Evolutionary conservation across 2,329 filamentous ascomycete species (phyloP).

Genomic region (Claviceps citrina): DNA sequence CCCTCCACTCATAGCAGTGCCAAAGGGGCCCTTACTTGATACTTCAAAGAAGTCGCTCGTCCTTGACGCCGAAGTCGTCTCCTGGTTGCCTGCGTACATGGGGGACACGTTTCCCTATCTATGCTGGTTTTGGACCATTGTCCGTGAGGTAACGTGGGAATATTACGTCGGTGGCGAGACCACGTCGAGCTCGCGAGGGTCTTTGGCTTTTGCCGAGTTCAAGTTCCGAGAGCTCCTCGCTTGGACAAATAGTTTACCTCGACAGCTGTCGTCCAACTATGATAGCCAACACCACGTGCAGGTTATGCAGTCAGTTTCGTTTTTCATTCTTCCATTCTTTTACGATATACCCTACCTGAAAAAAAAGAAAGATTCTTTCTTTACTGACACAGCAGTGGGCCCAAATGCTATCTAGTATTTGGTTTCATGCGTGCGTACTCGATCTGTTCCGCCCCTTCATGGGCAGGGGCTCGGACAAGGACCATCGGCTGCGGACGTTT

Average conservation of each 20-base stretch:
- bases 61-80: background rate
- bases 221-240: slow-evolving; percentile 19
- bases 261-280: slow-evolving; percentile 9
- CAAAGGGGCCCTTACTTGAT: background rate
- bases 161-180: slow-evolving; percentile 12
- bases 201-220: slow-evolving; percentile 14
- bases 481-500: slow-evolving; percentile 13
- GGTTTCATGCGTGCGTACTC: slow-evolving; percentile 10
- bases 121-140: slow-evolving; percentile 19
- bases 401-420: slow-evolving; percentile 8
- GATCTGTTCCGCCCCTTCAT: slow-evolving; percentile 15
- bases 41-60: background rate
- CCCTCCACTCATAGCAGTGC: slow-evolving; percentile 8
- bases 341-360: no score
- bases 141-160: slow-evolving; percentile 13
- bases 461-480: background rate
- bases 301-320: slow-evolving; percentile 9
- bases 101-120: slow-evolving; percentile 15
- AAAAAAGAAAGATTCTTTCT: no score
- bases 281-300: slow-evolving; percentile 15
- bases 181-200: slow-evolving; percentile 1
- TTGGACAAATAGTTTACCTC: slow-evolving; percentile 16
- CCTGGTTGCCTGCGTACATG: slow-evolving; percentile 6
- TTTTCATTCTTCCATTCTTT: no score
- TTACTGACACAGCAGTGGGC: no score